Evolutionary conservation across 495 filamentous ascomycete species (phyloP), one percentile per base, ranked within the genome.

Genomic region (Talaromyces stipitatus): DNA sequence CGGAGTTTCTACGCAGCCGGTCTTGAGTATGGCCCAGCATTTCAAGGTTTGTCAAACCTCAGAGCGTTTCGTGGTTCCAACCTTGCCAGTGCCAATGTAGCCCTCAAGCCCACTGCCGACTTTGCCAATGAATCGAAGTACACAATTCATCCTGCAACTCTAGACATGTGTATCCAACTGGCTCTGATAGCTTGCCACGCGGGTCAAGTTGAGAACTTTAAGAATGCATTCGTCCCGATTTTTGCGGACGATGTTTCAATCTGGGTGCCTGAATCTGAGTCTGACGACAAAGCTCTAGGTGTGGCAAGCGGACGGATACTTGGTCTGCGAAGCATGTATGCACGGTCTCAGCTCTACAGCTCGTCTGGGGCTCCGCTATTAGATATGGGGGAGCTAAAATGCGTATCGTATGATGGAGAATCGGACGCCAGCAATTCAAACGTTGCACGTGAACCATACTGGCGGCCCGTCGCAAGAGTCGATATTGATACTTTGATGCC

Each of bases 11-110:
- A 41, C 4, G 54, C 24, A 3, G 8, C 63, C 14, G 75, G 75
- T 0, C 56, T 75, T 14, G 64, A 65, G 8, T 77, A 75, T 38
- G 72, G 72, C 0, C 59, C 65, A 12, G 64, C 50, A 1, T 75
- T 75, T 48, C 52, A 66, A 10, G 69, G 67, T 51, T 18, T 75
- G 20, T 59, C 63, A 14, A 46, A 56, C 12, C 64, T 61, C 12
- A 61, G 54, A 4, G 28, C 28, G 23, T 43, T 36, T 16, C 22
- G 38, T 16, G 58, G 29, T 16, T 38, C 45, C 33, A 60, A 36
- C 32, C 22, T 45, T 22, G 32, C 26, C 33, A 27, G 11, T 16
- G 38, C 38, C 6, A 16, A 16, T 7, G 38, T 43, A 18, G 7
- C 38, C 14, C 38, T 43, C n/a, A 5, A 43, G 6, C 2, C 38